phyloP scores from a whole-genome alignment of 495 filamentous ascomycete genomes.

The Hypoxylon fragiforme region DNA sequence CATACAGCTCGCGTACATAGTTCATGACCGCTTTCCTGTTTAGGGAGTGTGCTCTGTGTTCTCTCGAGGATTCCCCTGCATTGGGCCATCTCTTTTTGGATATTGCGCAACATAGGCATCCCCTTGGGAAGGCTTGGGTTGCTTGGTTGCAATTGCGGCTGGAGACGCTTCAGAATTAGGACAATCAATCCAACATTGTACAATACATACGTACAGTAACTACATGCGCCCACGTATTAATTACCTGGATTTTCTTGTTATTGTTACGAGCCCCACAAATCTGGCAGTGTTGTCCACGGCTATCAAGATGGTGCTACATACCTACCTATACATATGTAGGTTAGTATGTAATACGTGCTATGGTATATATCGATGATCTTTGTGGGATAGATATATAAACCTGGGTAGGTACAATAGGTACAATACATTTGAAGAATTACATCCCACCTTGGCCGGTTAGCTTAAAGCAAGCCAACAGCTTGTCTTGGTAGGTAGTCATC shows the following conservation, averaged over 20 bases:
- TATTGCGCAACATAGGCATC: conserved; percentile 8
- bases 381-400: too few species aligned
- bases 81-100: conserved; percentile 24
- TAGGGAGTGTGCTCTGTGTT: conserved; percentile 13
- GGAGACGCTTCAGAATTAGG: conserved; percentile 13
- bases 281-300: neutral
- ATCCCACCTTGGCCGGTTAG: conserved; percentile 18
- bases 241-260: neutral
- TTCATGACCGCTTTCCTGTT: conserved; percentile 30
- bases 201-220: conserved; percentile 1
- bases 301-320: too few species aligned
- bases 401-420: too few species aligned
- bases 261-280: neutral
- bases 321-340: too few species aligned
- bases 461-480: conserved; percentile 21
- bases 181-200: neutral
- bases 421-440: neutral
- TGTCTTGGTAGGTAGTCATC: too few species aligned
- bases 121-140: conserved; percentile 18
- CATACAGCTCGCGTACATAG: neutral
- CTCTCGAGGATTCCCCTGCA: conserved; percentile 29
- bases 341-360: too few species aligned
- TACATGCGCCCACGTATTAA: neutral
- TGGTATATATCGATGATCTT: too few species aligned
- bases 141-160: conserved; percentile 28